Base-by-base conservation (phyloP, 2,329 filamentous ascomycete genomes). In the Aspergillus calidoustus region DNA sequence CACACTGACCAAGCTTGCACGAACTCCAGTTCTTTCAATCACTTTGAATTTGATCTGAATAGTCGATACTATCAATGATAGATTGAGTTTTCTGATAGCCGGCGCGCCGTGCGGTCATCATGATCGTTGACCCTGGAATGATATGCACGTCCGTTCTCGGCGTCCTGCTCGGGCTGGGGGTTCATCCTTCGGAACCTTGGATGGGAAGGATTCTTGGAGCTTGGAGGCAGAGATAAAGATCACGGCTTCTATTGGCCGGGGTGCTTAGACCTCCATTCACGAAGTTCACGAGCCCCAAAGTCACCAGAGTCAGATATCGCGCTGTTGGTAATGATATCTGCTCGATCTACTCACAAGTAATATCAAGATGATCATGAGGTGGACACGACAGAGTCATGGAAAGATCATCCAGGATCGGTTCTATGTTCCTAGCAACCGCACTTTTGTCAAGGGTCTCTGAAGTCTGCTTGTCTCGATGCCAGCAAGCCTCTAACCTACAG, bases 211-310 rank as follows among this genome's bases (percentile, higher is more conserved):
- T 56, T 9, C 22, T 11, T 17, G 38, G 25, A 51, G 23, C 50
- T 56, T 28, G 34, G 52, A 57, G 50, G 60, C 49, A 61, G 25
- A 69, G 72, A 74, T 74, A 74, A 72, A 70, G 63, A 62, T 54
- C 30, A 3, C 8, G 7, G 15, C 52, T 51, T 51, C 62, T 57
- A 73, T 73, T 73, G 70, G 71, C 51, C 52, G 59, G 47, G 49
- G 8, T 46, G 13, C 44, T 66, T 65, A 63, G 69, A 13, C 34
- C 11, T 41, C 34, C 4, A 15, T 22, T 25, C 44, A 8, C 11
- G 44, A 47, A 5, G 41, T 15, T 44, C 13, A 44, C n/a, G 25
- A 28, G 25, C 25, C 25, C 25, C 25, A 28, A 7, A 28, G 6
- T 28, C 34, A 13, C 34, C 34, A 41, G 34, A 5, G 13, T 41